A percentile compares a stretch with the other conserved stretches of the same genome.
phyloP scores from a whole-genome alignment of 1,284 basidiomycete genomes.

The Cryptococcus sp. region DNA sequence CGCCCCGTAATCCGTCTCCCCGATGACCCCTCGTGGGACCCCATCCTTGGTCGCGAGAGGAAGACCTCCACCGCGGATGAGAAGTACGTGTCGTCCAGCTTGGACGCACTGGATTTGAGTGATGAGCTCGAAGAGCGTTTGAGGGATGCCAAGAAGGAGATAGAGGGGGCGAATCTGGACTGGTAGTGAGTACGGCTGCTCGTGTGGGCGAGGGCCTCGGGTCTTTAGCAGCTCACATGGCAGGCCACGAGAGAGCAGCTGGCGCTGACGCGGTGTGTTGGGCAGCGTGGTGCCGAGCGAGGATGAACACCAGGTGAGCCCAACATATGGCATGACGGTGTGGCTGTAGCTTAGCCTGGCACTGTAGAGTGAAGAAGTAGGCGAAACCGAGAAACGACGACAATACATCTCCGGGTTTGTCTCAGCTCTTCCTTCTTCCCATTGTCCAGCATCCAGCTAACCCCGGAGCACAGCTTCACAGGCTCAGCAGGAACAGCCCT shows the following conservation, averaged over 20 bases:
- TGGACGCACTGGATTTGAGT: constrained; percentile 4
- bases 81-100: background rate
- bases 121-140: constrained; percentile 55
- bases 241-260: no score
- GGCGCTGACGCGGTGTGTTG: constrained; percentile 7
- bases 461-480: constrained; percentile 60
- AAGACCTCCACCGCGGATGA: background rate
- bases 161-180: constrained; percentile 70
- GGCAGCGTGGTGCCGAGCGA: constrained; percentile 69
- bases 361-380: constrained; percentile 70
- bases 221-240: background rate
- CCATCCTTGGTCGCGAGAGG: background rate
- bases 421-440: background rate
- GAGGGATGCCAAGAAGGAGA: constrained; percentile 63
- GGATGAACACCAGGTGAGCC: constrained; percentile 67
- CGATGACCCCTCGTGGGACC: background rate
- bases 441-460: background rate
- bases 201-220: background rate
- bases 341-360: background rate
- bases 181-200: constrained; percentile 68
- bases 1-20: background rate
- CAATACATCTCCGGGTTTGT: constrained; percentile 74
- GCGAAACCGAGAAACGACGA: constrained; percentile 72
- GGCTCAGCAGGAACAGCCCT: constrained; percentile 83
- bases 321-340: background rate